Evolutionary conservation across 768 basidiomycete species (phyloP).

Genomic region (Pisolithus tinctorius): DNA sequence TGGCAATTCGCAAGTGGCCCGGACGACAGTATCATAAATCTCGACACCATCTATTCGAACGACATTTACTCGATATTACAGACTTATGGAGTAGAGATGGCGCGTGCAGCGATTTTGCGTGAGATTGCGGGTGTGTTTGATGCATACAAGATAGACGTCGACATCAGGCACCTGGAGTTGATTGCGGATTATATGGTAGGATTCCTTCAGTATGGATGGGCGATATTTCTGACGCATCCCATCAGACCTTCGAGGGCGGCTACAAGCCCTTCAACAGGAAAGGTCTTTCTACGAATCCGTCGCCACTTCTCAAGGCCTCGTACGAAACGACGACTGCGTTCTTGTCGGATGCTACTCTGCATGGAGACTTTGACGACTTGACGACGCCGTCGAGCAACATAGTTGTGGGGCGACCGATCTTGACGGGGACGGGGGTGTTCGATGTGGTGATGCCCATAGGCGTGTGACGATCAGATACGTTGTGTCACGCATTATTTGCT

Average conservation of each 20-base stretch:
- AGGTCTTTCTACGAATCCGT: slow-evolving; percentile 87
- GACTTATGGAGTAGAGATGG: slow-evolving; percentile 97
- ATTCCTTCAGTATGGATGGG: background rate
- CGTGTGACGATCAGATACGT: background rate
- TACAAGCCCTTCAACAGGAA: slow-evolving; percentile 98
- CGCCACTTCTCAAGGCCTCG: slow-evolving; percentile 95
- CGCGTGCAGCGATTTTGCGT: slow-evolving; percentile 79
- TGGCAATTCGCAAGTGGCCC: slow-evolving; percentile 64
- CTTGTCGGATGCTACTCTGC: slow-evolving; percentile 88
- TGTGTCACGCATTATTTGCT: slow-evolving; percentile 15
- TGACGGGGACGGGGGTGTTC: slow-evolving; percentile 93
- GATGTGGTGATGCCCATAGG: slow-evolving; percentile 63
- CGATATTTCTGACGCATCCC: background rate
- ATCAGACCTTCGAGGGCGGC: slow-evolving; percentile 92
- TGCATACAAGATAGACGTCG: slow-evolving; percentile 93
- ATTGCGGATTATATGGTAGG: slow-evolving; percentile 99
- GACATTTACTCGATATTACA: slow-evolving; percentile 88
- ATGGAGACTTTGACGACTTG: slow-evolving; percentile 93
- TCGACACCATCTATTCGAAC: slow-evolving; percentile 84
- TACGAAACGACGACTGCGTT: slow-evolving; percentile 95
- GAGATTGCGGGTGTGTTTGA: slow-evolving; percentile 92
- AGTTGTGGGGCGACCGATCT: slow-evolving; percentile 80
- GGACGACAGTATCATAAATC: slow-evolving; percentile 59
- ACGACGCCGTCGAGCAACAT: slow-evolving; percentile 87
- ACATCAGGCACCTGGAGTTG: slow-evolving; percentile 87